Percentiles rank a stretch among this genome's conserved stretches.
Evolutionary conservation across 2,329 filamentous ascomycete genomes (phyloP).

Genomic region (Nakataea oryzae): DNA sequence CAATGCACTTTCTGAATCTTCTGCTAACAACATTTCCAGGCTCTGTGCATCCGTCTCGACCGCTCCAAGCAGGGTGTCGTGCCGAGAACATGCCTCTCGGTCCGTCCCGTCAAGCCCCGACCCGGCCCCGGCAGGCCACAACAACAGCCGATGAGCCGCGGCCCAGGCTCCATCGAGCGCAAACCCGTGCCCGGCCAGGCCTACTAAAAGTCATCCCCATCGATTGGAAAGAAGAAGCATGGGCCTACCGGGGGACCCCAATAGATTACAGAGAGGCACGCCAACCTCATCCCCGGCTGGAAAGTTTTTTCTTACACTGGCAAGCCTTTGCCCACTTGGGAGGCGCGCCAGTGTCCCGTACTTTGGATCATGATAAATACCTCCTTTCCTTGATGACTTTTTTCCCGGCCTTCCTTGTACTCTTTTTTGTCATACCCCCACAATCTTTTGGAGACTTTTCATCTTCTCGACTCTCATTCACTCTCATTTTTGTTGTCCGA

Average conservation of each 20-base stretch:
- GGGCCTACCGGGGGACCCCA: not conserved
- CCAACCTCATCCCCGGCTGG: not conserved
- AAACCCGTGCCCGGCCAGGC: constrained; percentile 49
- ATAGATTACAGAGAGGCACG: not conserved
- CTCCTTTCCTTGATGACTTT: not conserved
- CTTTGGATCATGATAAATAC: not conserved
- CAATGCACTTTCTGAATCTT: constrained; percentile 9
- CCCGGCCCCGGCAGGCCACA: constrained; percentile 32
- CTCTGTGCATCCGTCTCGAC: constrained; percentile 84
- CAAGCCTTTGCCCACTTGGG: not conserved
- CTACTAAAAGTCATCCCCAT: constrained; percentile 20
- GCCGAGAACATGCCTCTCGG: constrained; percentile 86
- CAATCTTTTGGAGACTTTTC: not conserved
- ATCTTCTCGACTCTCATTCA: not conserved
- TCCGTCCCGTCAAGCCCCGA: constrained; percentile 81
- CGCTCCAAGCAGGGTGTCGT: constrained; percentile 87
- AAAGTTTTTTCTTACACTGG: not conserved
- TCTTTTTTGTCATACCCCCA: not conserved
- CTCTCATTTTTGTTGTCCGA: not conserved
- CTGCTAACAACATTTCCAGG: constrained; percentile 38
- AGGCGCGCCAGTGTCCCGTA: not conserved
- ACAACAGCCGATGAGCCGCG: not conserved
- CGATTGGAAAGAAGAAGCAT: not conserved
- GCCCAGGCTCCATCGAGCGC: constrained; percentile 31
- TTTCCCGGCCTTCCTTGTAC: not conserved